Conservation (phyloP, 441 rosid species). For the Jatropha multifida region DNA sequence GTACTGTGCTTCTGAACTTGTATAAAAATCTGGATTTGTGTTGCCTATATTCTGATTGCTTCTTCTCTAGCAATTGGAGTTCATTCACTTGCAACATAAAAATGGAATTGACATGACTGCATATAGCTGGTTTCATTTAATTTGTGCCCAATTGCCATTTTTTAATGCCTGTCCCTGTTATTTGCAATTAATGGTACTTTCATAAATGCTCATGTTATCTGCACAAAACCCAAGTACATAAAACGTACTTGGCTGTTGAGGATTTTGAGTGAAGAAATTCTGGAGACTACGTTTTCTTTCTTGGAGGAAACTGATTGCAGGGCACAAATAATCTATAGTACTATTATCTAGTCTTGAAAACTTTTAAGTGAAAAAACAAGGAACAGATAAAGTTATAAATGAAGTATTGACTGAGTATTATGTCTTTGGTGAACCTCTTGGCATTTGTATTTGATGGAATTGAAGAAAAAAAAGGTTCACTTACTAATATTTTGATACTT, state of each 20-base stretch:
- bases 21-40: not conserved
- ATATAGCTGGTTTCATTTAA: not conserved
- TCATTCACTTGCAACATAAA: not conserved
- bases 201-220: not conserved
- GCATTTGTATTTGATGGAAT: not conserved
- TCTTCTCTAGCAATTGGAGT: not conserved
- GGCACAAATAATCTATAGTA: not conserved
- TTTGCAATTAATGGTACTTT: not conserved
- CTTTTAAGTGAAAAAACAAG: not conserved
- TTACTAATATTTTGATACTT: constrained; percentile 20
- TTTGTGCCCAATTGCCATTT: not conserved
- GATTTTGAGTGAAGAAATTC: not conserved
- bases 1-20: not conserved
- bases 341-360: not conserved
- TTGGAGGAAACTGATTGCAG: not conserved
- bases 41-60: not conserved
- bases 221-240: not conserved
- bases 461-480: not conserved
- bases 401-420: too few relatives aligned
- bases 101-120: not conserved
- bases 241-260: not conserved
- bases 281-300: not conserved
- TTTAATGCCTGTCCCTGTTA: not conserved
- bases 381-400: not conserved
- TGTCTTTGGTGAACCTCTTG: not conserved